phyloP scores from a whole-genome alignment of 1,139 yeast species.

The Nakaseomyces kungkrabaensis region DNA sequence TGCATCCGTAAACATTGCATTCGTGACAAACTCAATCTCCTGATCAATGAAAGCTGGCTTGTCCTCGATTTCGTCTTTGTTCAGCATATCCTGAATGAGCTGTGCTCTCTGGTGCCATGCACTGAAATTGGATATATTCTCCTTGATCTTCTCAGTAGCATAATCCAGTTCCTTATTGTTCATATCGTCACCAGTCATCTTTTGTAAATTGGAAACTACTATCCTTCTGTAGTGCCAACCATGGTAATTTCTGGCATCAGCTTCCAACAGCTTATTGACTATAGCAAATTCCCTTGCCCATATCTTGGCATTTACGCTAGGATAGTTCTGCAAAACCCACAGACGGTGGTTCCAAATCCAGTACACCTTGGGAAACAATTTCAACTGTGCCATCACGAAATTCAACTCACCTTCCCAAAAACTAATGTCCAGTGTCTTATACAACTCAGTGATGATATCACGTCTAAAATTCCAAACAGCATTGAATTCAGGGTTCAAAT shows the following conservation, averaged over 20 bases:
- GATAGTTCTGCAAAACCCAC: constrained; percentile 63
- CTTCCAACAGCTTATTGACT: constrained; percentile 55
- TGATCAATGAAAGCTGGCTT: constrained; percentile 34
- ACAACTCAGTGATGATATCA: constrained; percentile 42
- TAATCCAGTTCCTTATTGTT: constrained; percentile 53
- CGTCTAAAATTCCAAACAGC: constrained; percentile 87
- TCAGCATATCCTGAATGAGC: constrained; percentile 47
- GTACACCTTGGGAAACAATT: constrained; percentile 73
- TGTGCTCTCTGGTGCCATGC: constrained; percentile 93
- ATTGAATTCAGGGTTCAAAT: constrained; percentile 75
- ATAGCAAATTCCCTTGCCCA: constrained; percentile 65
- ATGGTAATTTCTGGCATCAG: constrained; percentile 80
- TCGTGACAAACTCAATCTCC: constrained; percentile 63
- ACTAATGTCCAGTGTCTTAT: constrained; percentile 18
- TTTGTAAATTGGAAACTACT: constrained; percentile 47
- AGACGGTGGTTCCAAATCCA: constrained; percentile 95
- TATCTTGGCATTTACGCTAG: constrained; percentile 33
- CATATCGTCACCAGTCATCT: constrained; percentile 24
- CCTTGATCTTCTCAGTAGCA: constrained; percentile 69
- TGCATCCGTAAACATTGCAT: constrained; percentile 87
- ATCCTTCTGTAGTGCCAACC: constrained; percentile 93
- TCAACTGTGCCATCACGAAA: constrained; percentile 50
- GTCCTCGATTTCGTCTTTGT: constrained; percentile 22
- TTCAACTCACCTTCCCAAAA: constrained; percentile 50
- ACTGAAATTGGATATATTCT: constrained; percentile 81